phyloP scores from a whole-genome alignment of 257 asterid genomes.

The Nicotiana knightiana region DNA sequence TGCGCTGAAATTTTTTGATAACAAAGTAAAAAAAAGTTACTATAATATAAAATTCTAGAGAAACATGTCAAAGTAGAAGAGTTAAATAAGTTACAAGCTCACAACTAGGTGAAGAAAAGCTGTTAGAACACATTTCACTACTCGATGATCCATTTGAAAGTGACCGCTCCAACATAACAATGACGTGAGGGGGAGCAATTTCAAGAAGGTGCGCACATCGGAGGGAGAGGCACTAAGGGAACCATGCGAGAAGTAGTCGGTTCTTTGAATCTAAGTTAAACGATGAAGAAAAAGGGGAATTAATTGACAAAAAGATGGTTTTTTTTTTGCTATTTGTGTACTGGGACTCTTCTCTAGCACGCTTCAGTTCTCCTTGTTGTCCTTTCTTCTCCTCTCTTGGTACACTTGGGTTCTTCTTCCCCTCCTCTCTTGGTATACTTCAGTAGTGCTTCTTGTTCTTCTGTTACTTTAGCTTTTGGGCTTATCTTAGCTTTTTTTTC shows the following conservation, averaged over 20 bases:
- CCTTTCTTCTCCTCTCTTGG: not conserved
- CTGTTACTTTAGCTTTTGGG: not conserved
- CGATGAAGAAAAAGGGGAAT: not conserved
- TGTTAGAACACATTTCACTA: not conserved
- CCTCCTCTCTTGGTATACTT: not conserved
- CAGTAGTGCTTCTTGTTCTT: not conserved
- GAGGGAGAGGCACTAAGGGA: not conserved
- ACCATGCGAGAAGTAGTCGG: not conserved
- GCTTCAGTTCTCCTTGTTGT: not conserved
- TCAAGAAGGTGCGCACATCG: not conserved
- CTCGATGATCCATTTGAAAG: not conserved
- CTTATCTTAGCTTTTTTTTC: no score
- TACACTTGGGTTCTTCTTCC: not conserved
- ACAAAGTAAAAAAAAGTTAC: not conserved
- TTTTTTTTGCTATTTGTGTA: not conserved
- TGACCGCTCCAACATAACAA: not conserved
- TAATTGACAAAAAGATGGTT: not conserved
- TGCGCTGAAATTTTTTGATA: not conserved
- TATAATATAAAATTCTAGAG: not conserved
- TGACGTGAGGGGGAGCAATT: not conserved
- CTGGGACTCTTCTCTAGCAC: not conserved
- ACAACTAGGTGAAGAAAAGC: not conserved
- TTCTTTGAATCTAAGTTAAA: not conserved
- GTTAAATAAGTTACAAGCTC: not conserved
- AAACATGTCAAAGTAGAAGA: not conserved